These are phyloP conservation scores for Ziziphus jujuba DNA, from an alignment of 306 rosid genomes.

Conservation along the genomic window DNA sequence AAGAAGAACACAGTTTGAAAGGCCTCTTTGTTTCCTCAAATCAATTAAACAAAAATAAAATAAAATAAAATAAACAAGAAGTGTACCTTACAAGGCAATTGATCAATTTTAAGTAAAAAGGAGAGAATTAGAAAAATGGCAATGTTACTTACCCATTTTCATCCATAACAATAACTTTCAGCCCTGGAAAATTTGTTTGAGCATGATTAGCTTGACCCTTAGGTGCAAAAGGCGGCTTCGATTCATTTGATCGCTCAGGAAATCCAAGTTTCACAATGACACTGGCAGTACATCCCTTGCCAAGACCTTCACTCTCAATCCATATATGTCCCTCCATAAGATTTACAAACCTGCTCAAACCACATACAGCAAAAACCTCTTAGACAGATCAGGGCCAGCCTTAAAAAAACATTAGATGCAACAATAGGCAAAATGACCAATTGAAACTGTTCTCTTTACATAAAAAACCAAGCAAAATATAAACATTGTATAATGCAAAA, in stretches of 20 bases:
- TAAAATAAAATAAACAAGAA: too few species aligned
- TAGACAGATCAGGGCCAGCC: neutral
- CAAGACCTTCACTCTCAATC: slow-evolving; percentile 95
- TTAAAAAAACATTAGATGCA: neutral
- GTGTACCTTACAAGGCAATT: too few species aligned
- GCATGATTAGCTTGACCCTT: slow-evolving; percentile 54
- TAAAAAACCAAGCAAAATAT: slow-evolving; percentile 10
- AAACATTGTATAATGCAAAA: slow-evolving; percentile 2
- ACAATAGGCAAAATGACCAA: neutral
- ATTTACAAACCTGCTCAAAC: slow-evolving; percentile 81
- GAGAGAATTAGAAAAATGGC: slow-evolving; percentile 18
- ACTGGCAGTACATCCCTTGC: slow-evolving; percentile 80
- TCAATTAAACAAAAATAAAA: too few species aligned
- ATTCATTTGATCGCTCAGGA: slow-evolving; percentile 64
- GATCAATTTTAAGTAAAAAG: too few species aligned
- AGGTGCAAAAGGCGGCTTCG: slow-evolving; percentile 49
- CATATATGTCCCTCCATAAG: slow-evolving; percentile 97
- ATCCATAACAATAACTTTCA: slow-evolving; percentile 88
- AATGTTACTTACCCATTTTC: slow-evolving; percentile 79
- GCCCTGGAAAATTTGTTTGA: slow-evolving; percentile 61
- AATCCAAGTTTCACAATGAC: slow-evolving; percentile 85
- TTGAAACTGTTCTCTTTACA: neutral
- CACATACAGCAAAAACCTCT: slow-evolving; percentile 5
- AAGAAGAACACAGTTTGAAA: too few species aligned
- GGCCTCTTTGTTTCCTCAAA: too few species aligned